phyloP scores from a whole-genome alignment of 352 stramenopile genomes.

The Aphanomyces euteiches region DNA sequence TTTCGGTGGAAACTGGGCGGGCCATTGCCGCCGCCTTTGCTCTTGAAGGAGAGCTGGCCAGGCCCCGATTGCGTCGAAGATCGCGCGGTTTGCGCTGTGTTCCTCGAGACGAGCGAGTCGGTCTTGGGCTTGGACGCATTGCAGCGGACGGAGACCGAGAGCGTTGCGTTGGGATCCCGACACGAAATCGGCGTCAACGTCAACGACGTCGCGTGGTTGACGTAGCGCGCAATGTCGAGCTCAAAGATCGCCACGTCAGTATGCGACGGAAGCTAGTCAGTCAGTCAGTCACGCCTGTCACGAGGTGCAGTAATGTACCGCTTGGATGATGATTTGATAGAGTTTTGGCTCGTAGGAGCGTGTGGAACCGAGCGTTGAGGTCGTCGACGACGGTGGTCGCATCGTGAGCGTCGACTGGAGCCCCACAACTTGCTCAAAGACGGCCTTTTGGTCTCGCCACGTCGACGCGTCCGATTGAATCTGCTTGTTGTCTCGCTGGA shows the following conservation, averaged over 20 bases:
- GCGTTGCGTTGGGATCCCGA: background rate
- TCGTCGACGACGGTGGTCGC: background rate
- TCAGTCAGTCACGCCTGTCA: too few species aligned
- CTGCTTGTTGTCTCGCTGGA: slow-evolving; percentile 25
- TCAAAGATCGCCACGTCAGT: slow-evolving; percentile 26
- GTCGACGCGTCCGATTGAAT: slow-evolving; percentile 29
- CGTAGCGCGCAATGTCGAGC: slow-evolving; percentile 22
- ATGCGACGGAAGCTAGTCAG: slow-evolving; percentile 23
- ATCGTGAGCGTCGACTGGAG: slow-evolving; percentile 25
- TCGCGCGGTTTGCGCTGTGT: background rate
- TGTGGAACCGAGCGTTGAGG: background rate
- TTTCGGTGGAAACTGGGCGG: background rate
- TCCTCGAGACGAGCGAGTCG: background rate
- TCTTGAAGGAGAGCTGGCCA: slow-evolving; percentile 12
- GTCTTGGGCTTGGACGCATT: background rate
- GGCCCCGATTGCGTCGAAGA: background rate
- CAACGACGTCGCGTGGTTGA: slow-evolving; percentile 13
- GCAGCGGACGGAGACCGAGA: slow-evolving; percentile 21
- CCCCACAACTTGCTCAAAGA: slow-evolving; percentile 28
- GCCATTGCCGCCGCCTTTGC: background rate
- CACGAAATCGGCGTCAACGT: background rate
- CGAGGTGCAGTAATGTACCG: slow-evolving; percentile 4
- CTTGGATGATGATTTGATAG: slow-evolving; percentile 26
- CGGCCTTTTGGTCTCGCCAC: slow-evolving; percentile 14
- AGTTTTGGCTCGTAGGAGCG: slow-evolving; percentile 12